Base-by-base conservation (phyloP, 805 yeast genomes). In the Debaryomyces tyrocola region DNA sequence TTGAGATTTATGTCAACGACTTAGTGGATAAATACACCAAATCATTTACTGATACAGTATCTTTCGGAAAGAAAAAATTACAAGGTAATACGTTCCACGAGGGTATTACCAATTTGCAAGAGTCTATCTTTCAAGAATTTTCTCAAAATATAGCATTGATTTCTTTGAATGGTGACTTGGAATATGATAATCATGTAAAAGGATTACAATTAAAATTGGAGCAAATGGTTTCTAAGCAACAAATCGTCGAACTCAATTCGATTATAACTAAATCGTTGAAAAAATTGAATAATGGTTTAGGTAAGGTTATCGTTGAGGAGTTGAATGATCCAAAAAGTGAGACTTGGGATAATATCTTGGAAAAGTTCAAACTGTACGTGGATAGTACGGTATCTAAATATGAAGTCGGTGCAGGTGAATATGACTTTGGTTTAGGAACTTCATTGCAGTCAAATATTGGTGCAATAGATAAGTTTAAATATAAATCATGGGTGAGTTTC, bases 391-490 rank as follows among this genome's bases (percentile, higher is more conserved):
- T 47, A 31, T 41, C 36, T 12, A 45, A 49, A 24, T 44, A 46
- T 15, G 48, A 48, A 14, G 15, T 28, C 9, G 48, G 46, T 0
- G 71, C 59, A 2, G 65, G 58, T 0, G 46, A 40, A 4, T 76
- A 67, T 53, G 90, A 89, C 57, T 87, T 90, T 54, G 80, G 79
- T 20, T 65, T 90, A 6, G 96, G 94, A 0, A 72, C 83, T 2
- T 40, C 70, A 2, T 61, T 54, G 0, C 74, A 64, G 3, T 71
- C 70, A 20, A 83, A 82, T 54, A 48, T 50, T 2, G 55, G 58
- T 2, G 73, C 80, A 0, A 62, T 67, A 7, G 55, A 58, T n/a
- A 70, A 69, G 33, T 68, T 90, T 33, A 69, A 75, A 37, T 72
- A 70, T 53, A 65, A 69, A 29, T 78, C 88, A 2, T 92, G 98